Conservation (phyloP, 2,329 filamentous ascomycete genomes). For the Endocalyx cinctus region DNA sequence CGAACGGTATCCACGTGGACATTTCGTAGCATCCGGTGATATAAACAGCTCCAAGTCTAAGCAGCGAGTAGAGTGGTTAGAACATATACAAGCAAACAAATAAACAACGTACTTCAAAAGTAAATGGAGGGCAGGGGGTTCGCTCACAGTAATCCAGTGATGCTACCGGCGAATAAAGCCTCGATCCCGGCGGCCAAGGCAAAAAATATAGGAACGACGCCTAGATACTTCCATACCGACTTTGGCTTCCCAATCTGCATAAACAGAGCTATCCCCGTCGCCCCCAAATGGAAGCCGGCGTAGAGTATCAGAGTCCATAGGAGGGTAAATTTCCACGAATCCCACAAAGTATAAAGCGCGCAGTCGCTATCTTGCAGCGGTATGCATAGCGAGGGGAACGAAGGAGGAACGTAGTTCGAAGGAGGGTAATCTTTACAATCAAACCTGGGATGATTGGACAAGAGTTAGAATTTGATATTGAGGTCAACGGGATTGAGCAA, state of each 20-base stretch:
- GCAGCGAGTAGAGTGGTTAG: neutral
- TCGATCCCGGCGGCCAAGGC: constrained; percentile 68
- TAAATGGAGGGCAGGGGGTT: neutral
- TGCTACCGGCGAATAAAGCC: constrained; percentile 72
- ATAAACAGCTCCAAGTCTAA: constrained; percentile 74
- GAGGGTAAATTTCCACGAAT: constrained; percentile 85
- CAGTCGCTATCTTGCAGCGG: constrained; percentile 50
- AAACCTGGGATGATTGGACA: too few relatives aligned
- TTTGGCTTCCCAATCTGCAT: constrained; percentile 61
- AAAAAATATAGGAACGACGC: constrained; percentile 70
- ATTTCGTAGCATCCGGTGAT: constrained; percentile 78
- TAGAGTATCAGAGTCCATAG: constrained; percentile 83
- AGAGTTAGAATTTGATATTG: too few relatives aligned
- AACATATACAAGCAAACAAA: constrained; percentile 4
- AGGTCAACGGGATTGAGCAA: too few relatives aligned
- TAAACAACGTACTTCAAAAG: neutral
- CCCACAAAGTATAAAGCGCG: constrained; percentile 66
- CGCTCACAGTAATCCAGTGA: constrained; percentile 73
- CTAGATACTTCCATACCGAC: constrained; percentile 57
- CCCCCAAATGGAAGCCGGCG: constrained; percentile 67
- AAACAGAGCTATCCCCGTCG: constrained; percentile 65
- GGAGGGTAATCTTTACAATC: constrained; percentile 34
- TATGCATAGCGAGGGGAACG: constrained; percentile 81
- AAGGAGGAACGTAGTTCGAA: constrained; percentile 59
- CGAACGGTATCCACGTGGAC: constrained; percentile 90